Percentiles rank a stretch among this genome's conserved stretches.
Conservation (phyloP, 1,284 basidiomycete genomes). For the Cutaneotrichosporon arboriforme region DNA sequence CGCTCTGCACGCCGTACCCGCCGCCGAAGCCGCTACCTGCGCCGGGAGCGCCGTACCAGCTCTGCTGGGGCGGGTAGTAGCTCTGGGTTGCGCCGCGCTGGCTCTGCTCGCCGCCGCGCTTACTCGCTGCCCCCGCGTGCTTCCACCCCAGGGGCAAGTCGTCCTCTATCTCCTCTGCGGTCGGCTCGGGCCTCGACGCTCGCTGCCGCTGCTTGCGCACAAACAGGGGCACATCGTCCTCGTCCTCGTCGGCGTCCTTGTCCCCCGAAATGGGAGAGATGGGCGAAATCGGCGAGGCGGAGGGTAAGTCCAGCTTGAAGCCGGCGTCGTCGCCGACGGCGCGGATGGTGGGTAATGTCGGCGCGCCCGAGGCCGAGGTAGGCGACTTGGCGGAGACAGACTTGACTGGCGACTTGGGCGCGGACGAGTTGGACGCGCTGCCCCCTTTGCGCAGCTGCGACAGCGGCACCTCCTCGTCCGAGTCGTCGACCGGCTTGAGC, state of each 20-base stretch:
- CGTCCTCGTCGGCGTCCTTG: slow-evolving; percentile 17
- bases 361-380: background rate
- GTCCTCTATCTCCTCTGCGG: slow-evolving; percentile 31
- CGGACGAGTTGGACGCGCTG: slow-evolving; percentile 31
- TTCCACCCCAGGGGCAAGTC: slow-evolving; percentile 40
- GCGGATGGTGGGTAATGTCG: background rate
- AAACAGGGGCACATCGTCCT: slow-evolving; percentile 32
- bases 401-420: background rate
- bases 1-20: slow-evolving; percentile 1
- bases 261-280: background rate
- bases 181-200: slow-evolving; percentile 3
- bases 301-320: background rate
- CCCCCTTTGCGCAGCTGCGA: slow-evolving; percentile 18
- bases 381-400: too few relatives aligned
- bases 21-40: background rate
- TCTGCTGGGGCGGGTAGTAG: background rate
- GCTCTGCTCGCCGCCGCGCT: background rate
- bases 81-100: background rate
- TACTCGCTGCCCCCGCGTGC: slow-evolving; percentile 26
- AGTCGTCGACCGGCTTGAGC: slow-evolving; percentile 16
- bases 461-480: slow-evolving; percentile 44
- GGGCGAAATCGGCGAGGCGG: background rate
- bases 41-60: slow-evolving; percentile 4
- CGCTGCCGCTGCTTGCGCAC: slow-evolving; percentile 8
- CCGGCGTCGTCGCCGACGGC: background rate